A percentile compares a stretch with the other conserved stretches of the same genome.
These are phyloP conservation scores for Colletotrichum paranaense DNA, from an alignment of 2,329 filamentous ascomycete genomes.

Conservation along the genomic window DNA sequence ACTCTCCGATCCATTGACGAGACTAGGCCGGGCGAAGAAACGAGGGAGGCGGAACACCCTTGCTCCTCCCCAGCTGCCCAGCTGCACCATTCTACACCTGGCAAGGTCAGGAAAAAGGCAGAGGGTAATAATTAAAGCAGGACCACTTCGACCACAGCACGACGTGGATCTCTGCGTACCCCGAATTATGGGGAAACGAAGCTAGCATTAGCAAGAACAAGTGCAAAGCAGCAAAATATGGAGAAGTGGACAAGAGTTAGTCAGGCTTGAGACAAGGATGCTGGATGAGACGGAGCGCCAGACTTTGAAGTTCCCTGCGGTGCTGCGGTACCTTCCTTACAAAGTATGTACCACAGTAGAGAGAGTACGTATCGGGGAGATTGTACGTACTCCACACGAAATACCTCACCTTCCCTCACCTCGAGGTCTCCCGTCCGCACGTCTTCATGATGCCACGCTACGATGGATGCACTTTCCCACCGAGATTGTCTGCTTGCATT, in stretches of 20 bases:
- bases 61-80: neutral
- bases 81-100: constrained; percentile 23
- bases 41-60: constrained; percentile 9
- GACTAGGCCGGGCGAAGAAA: constrained; percentile 14
- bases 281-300: constrained; percentile 21
- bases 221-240: constrained; percentile 17
- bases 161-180: constrained; percentile 8
- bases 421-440: neutral
- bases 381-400: neutral
- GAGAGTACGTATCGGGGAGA: neutral
- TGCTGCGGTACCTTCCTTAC: neutral
- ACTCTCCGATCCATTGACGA: constrained; percentile 31
- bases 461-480: neutral
- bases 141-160: neutral
- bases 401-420: neutral
- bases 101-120: constrained; percentile 10
- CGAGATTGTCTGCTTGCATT: neutral
- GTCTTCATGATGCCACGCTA: neutral
- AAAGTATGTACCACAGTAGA: neutral
- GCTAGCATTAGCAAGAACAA: constrained; percentile 6
- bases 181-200: constrained; percentile 31
- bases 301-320: neutral
- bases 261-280: constrained; percentile 26
- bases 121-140: constrained; percentile 27
- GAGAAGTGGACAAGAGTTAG: constrained; percentile 28